Evolutionary conservation across 192 early-diverging fungal species (phyloP).

Genomic region (Kappamyces sp.): DNA sequence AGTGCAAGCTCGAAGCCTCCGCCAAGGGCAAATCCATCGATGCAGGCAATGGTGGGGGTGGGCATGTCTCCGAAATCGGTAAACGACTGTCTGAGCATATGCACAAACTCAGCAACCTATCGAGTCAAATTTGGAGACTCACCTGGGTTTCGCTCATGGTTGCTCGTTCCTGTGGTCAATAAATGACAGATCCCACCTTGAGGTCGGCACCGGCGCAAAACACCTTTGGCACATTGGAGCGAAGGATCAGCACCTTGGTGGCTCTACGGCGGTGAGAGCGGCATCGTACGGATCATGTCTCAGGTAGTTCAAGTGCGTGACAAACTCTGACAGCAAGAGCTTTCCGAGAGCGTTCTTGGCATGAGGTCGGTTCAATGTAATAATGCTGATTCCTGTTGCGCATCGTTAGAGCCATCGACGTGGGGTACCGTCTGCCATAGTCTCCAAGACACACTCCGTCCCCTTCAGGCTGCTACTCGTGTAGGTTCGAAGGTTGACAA

Average conservation of each 20-base stretch:
- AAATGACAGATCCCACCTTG: constrained; percentile 49
- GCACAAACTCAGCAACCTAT: constrained; percentile 80
- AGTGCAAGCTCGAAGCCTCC: constrained; percentile 90
- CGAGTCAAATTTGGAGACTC: too few relatives aligned
- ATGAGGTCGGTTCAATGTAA: constrained; percentile 74
- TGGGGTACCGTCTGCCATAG: too few relatives aligned
- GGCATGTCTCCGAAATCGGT: constrained; percentile 79
- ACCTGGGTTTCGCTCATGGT: constrained; percentile 78
- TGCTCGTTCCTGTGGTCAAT: constrained; percentile 61
- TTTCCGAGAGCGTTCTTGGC: constrained; percentile 86
- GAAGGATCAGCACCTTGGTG: constrained; percentile 68
- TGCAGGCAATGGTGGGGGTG: constrained; percentile 86
- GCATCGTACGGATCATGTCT: constrained; percentile 55
- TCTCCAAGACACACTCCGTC: too few relatives aligned
- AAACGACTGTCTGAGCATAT: constrained; percentile 69
- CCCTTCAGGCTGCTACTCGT: too few relatives aligned
- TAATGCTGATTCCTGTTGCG: constrained; percentile 39
- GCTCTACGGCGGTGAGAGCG: constrained; percentile 8
- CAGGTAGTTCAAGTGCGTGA: constrained; percentile 53
- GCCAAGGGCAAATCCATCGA: constrained; percentile 91
- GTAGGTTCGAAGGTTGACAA: too few relatives aligned
- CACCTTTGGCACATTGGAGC: constrained; percentile 68
- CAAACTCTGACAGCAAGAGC: constrained; percentile 67
- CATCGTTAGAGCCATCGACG: not conserved
- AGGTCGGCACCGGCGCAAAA: constrained; percentile 97